Percentiles rank a stretch among this genome's conserved stretches.
These are phyloP conservation scores for Monosporascus sp. DNA, from an alignment of 2,329 filamentous ascomycete genomes.

Conservation along the genomic window DNA sequence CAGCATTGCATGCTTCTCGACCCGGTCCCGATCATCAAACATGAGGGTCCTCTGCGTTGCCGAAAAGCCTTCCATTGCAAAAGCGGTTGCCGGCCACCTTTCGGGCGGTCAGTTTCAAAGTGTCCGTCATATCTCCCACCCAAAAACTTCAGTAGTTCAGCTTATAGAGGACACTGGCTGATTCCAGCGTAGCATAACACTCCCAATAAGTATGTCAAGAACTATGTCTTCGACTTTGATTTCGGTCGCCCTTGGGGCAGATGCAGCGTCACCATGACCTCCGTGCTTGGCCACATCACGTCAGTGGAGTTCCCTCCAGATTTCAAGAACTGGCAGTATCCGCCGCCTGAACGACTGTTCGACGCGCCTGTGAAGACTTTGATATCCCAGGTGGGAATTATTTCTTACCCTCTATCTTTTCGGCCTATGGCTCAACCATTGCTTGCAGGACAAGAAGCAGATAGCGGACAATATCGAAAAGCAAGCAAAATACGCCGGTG, in stretches of 20 bases:
- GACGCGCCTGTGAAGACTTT: conserved; percentile 67
- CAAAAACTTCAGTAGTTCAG: neutral
- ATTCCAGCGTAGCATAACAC: conserved; percentile 54
- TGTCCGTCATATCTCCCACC: conserved; percentile 43
- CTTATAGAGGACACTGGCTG: conserved; percentile 2
- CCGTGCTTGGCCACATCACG: conserved; percentile 83
- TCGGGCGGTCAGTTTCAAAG: conserved; percentile 68
- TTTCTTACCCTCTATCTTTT: neutral
- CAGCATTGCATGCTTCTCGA: neutral
- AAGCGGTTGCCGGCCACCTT: conserved; percentile 85
- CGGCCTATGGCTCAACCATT: conserved; percentile 8
- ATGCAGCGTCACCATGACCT: conserved; percentile 89
- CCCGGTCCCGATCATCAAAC: conserved; percentile 15
- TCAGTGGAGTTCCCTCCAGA: conserved; percentile 68
- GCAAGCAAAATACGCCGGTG: conserved; percentile 66
- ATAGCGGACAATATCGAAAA: conserved; percentile 81
- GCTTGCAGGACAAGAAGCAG: conserved; percentile 62
- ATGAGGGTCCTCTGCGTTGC: conserved; percentile 68
- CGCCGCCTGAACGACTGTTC: conserved; percentile 74
- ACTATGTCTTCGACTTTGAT: conserved; percentile 86
- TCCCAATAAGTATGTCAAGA: conserved; percentile 77
- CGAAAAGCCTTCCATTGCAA: conserved; percentile 92
- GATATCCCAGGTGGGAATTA: conserved; percentile 55
- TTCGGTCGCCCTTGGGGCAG: conserved; percentile 76
- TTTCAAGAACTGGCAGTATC: conserved; percentile 76